Percentiles rank a stretch among this genome's conserved stretches.
phyloP scores from a whole-genome alignment of 2,329 filamentous ascomycete genomes.

The Cordyceps cicadae region DNA sequence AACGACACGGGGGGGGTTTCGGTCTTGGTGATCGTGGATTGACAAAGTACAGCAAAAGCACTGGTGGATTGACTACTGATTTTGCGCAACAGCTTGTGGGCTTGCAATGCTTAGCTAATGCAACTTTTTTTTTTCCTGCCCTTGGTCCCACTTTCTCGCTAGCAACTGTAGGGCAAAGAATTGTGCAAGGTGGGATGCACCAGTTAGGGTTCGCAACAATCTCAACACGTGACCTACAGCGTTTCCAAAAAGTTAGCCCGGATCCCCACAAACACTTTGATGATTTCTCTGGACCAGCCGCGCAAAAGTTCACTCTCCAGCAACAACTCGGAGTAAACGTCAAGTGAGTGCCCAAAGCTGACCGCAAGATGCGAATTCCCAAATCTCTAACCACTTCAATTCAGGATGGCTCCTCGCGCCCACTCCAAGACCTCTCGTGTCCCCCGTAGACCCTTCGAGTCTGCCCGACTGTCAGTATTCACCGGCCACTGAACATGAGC shows the following conservation, averaged over 20 bases:
- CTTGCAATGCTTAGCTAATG: constrained; percentile 29
- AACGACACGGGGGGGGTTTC: constrained; percentile 22
- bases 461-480: constrained; percentile 97
- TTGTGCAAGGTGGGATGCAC: constrained; percentile 12
- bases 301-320: constrained; percentile 18
- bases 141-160: constrained; percentile 1
- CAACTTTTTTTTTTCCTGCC: constrained; percentile 23
- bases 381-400: constrained; percentile 21
- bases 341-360: constrained; percentile 27
- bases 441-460: constrained; percentile 96
- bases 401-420: constrained; percentile 43
- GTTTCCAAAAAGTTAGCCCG: constrained; percentile 21
- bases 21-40: constrained; percentile 37
- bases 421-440: constrained; percentile 99
- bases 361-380: constrained; percentile 11
- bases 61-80: constrained; percentile 28
- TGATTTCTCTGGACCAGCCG: constrained; percentile 18
- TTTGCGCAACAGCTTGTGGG: constrained; percentile 31
- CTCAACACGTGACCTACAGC: constrained; percentile 22
- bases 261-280: constrained; percentile 25
- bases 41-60: constrained; percentile 21
- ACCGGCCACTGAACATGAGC: constrained; percentile 97
- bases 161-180: constrained; percentile 25
- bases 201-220: constrained; percentile 26
- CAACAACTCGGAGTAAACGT: constrained; percentile 30